These are phyloP conservation scores for Myxozyma lipomycoides DNA, from an alignment of 805 yeast genomes.

Conservation along the genomic window DNA sequence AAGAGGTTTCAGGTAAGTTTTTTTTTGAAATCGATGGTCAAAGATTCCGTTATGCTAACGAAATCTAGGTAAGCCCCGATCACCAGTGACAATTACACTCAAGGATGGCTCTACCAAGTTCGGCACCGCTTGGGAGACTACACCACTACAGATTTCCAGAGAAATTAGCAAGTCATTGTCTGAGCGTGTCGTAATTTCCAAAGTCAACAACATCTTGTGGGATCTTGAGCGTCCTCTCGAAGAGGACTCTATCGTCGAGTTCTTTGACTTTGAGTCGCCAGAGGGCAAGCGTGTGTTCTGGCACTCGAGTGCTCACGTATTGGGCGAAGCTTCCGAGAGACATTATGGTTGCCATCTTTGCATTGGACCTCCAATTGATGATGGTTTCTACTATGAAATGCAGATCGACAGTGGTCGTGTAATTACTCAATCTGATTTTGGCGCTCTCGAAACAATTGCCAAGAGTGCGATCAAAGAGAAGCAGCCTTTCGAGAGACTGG, in stretches of 20 bases:
- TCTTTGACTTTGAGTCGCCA: constrained; percentile 86
- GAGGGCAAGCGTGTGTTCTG: constrained; percentile 96
- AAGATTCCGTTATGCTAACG: not conserved
- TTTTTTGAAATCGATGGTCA: not conserved
- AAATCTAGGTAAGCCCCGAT: constrained; percentile 38
- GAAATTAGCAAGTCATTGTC: constrained; percentile 80
- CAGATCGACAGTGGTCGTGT: constrained; percentile 67
- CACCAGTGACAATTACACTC: constrained; percentile 70
- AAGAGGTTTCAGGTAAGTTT: constrained; percentile 49
- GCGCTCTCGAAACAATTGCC: constrained; percentile 77
- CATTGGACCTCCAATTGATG: constrained; percentile 95
- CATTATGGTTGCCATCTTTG: constrained; percentile 91
- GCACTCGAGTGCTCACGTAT: constrained; percentile 98
- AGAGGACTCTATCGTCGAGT: constrained; percentile 60
- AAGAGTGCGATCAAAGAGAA: constrained; percentile 89
- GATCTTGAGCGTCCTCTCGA: constrained; percentile 94
- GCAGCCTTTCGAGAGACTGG: constrained; percentile 91
- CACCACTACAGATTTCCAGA: constrained; percentile 81
- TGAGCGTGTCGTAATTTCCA: constrained; percentile 86
- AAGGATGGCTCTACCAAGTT: constrained; percentile 79
- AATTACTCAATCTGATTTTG: constrained; percentile 79
- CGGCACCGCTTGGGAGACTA: constrained; percentile 83
- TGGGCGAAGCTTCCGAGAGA: constrained; percentile 98
- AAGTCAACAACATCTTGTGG: constrained; percentile 89
- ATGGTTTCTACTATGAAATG: constrained; percentile 97